Base-by-base conservation (phyloP, 2,329 filamentous ascomycete genomes). In the Monilinia aucupariae region DNA sequence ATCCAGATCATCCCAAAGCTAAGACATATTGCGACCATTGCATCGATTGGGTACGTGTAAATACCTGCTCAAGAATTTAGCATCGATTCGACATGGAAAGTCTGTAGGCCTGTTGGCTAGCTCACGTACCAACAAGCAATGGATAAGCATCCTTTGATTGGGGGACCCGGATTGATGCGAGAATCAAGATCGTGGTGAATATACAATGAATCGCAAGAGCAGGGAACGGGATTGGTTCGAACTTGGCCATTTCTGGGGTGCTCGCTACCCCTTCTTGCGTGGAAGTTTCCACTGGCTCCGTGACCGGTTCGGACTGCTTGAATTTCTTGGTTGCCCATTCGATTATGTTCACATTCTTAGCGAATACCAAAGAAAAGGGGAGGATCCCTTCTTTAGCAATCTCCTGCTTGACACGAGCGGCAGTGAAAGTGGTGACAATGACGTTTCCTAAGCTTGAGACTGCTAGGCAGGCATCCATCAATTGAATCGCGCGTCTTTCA, bases 331-430 rank as follows among this genome's bases (percentile, higher is more conserved):
- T 71, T 12, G 71, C 67, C 20, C 77, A 50, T 58, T 62, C 34
- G 8, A 50, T 62, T 10, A 58, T 49, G 52, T 58, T 80, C 64
- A 82, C 80, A 71, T 82, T 80, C 43, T 76, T 75, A 4, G 80
- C 76, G 60, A 74, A 81, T 0, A 39, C 17, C 12, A 62, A 58
- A 49, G 60, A 58, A 9, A 27, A 62, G 0, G 81, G 81, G 2
- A 84, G 72, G 59, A 84, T 78, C 0, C 82, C 82, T 69, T 84
- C 80, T 68, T 85, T 84, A 9, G 82, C 83, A 50, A 85, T 83
- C 68, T 85, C 82, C 68, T 85, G 82, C 69, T 85, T 84, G 22
- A 85, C 79, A 45, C 81, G 76, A 3, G 81, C 77, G 9, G 80
- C 78, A 0, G 81, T 82, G 66, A 82, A 85, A 0, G 82, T 85